These are phyloP conservation scores for Talaromyces rugulosus DNA, from an alignment of 2,329 filamentous ascomycete species.

Conservation along the genomic window DNA sequence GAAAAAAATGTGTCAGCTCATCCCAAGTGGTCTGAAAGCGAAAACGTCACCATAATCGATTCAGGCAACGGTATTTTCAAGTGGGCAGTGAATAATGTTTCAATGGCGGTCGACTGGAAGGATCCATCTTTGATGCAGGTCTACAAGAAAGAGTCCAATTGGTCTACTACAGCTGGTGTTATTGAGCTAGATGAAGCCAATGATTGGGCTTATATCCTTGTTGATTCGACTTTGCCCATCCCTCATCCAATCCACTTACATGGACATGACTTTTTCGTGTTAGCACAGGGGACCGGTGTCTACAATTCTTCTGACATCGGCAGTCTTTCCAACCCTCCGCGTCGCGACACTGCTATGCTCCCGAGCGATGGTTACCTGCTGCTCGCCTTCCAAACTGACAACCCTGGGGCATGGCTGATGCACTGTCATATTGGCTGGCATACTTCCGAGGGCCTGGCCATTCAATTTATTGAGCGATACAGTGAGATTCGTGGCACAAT, in stretches of 20 bases:
- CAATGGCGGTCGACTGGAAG: conserved; percentile 15
- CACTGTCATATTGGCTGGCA: conserved; percentile 40
- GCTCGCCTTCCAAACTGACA: conserved; percentile 39
- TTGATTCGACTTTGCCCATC: conserved; percentile 20
- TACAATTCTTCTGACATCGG: conserved; percentile 13
- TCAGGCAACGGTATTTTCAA: conserved; percentile 22
- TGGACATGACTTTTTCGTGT: conserved; percentile 67
- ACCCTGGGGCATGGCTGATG: conserved; percentile 42
- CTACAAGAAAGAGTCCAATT: conserved; percentile 17
- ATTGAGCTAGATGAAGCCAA: conserved; percentile 21
- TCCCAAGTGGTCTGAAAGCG: neutral
- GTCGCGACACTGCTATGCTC: conserved; percentile 39
- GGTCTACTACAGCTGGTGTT: conserved; percentile 17
- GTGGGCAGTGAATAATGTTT: conserved; percentile 15
- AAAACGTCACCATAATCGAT: conserved; percentile 15
- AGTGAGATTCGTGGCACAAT: conserved; percentile 13
- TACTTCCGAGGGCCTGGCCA: conserved; percentile 19
- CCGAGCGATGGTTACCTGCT: conserved; percentile 34
- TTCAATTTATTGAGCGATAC: conserved; percentile 26
- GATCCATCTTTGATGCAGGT: conserved; percentile 18
- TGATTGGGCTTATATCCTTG: conserved; percentile 25
- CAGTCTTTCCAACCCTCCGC: conserved; percentile 27
- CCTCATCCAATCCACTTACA: conserved; percentile 65
- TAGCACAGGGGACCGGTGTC: conserved; percentile 48
- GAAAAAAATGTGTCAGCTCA: neutral